phyloP scores from a whole-genome alignment of 1,139 yeast genomes.

The Zygosaccharomyces sapae region DNA sequence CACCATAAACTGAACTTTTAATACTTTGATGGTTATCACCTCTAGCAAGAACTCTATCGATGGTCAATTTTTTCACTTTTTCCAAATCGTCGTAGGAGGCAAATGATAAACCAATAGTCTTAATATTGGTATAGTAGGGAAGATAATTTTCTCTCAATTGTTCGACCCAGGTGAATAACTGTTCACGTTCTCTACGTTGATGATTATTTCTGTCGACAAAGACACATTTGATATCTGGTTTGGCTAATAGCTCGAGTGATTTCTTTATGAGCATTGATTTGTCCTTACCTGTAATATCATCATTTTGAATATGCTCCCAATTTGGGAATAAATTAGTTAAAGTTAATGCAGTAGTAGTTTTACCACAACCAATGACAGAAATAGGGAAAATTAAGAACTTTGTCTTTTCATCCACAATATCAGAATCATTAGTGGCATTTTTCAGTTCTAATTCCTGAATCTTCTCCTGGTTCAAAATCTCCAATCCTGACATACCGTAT shows the following conservation, averaged over 20 bases:
- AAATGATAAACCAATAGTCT: constrained; percentile 69
- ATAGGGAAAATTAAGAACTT: constrained; percentile 73
- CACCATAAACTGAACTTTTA: constrained; percentile 47
- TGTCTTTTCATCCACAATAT: constrained; percentile 35
- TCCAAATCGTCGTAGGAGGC: constrained; percentile 40
- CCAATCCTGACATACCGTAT: constrained; percentile 46
- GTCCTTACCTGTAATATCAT: constrained; percentile 53
- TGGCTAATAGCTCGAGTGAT: constrained; percentile 43
- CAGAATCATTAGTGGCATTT: constrained; percentile 32
- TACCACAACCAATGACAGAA: constrained; percentile 94
- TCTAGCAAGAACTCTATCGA: constrained; percentile 55
- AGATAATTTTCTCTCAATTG: constrained; percentile 40
- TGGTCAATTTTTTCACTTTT: constrained; percentile 44
- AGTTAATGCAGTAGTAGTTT: constrained; percentile 74
- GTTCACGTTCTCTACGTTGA: constrained; percentile 61
- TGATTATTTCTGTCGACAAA: constrained; percentile 84
- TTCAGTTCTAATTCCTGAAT: constrained; percentile 35
- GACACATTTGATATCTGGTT: constrained; percentile 45
- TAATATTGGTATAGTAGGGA: constrained; percentile 39
- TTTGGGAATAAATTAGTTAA: constrained; percentile 51
- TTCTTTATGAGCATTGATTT: constrained; percentile 50
- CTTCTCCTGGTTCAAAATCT: constrained; percentile 41
- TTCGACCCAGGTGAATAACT: constrained; percentile 55
- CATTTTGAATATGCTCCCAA: constrained; percentile 82
- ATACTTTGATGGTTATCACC: constrained; percentile 93